These are phyloP conservation scores for Hypoxylon cercidicola DNA, from an alignment of 495 filamentous ascomycete genomes.

Conservation along the genomic window DNA sequence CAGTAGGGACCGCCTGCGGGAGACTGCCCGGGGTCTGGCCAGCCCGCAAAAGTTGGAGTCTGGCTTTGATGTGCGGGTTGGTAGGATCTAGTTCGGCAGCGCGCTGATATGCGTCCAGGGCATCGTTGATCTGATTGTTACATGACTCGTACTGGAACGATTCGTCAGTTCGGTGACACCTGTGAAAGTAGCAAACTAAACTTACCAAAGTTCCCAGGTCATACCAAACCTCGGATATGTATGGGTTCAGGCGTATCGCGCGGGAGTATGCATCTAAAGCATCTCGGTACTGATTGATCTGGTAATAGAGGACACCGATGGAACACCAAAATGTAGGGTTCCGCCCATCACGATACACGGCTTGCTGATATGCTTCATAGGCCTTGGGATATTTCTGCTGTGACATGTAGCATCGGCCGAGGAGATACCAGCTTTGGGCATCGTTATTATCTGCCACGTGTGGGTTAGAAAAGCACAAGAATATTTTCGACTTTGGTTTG, in stretches of 20 bases:
- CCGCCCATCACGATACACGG: slow-evolving; percentile 96
- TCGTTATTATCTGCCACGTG: slow-evolving; percentile 81
- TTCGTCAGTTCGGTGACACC: slow-evolving; percentile 36
- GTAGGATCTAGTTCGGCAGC: slow-evolving; percentile 92
- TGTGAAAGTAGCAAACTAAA: slow-evolving; percentile 38
- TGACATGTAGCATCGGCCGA: slow-evolving; percentile 99
- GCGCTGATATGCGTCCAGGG: slow-evolving; percentile 92
- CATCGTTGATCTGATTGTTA: slow-evolving; percentile 98
- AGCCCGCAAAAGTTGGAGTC: slow-evolving; percentile 83
- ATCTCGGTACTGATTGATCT: slow-evolving; percentile 99
- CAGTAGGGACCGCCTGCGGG: slow-evolving; percentile 57
- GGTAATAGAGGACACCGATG: slow-evolving; percentile 98
- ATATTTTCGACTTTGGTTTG: slow-evolving; percentile 11
- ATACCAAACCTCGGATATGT: slow-evolving; percentile 99
- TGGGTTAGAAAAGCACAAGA: slow-evolving; percentile 45
- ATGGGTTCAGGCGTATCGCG: slow-evolving; percentile 96
- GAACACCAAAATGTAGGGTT: slow-evolving; percentile 99
- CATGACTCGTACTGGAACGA: slow-evolving; percentile 91
- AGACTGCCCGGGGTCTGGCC: slow-evolving; percentile 72
- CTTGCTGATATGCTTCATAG: slow-evolving; percentile 99
- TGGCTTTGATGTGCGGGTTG: slow-evolving; percentile 96
- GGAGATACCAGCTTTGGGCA: slow-evolving; percentile 98
- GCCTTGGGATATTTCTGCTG: slow-evolving; percentile 99
- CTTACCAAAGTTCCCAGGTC: slow-evolving; percentile 95
- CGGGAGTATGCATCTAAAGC: slow-evolving; percentile 98